Base-by-base conservation (phyloP, 306 rosid genomes). In the Castanospermum australe region DNA sequence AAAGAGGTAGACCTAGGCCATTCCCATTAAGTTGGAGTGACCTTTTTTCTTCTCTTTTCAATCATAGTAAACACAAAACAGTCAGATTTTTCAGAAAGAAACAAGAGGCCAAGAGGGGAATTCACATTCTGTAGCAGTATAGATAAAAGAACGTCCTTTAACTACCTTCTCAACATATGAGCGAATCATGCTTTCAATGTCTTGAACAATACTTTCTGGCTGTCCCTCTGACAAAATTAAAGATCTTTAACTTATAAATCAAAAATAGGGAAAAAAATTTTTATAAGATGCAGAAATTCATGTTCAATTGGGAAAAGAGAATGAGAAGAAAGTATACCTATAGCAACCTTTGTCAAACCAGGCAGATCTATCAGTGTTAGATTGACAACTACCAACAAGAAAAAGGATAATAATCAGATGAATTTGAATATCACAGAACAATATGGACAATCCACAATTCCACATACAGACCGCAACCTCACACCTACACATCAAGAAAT, bases 321-420 rank as follows among this genome's bases (percentile, higher is more conserved):
- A 44, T 35, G 62, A 45, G 24, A 48, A 73, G 38, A 64, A 44
- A 61, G 75, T 91, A 14, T 90, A 94, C 98, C 98, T 80, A 94
- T 80, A 61, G 98, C 98, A 67, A 94, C 94, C 82, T 94, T 94
- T 9, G 98, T 94, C 84, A 94, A 89, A 85, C 98, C 98, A 15
- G 98, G 98, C 62, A 94, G 90, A 86, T 94, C 98, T 75, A 94
- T 61, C 28, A 94, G 88, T 45, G 98, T 94, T 38, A 94, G 85
- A 90, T 92, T 94, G 89, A 94, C 98, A 86, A 94, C 98, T 94
- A 85, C 76, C 56, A 78, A 72, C 51, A 83, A 28, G 32, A 8
- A 39, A 48, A 62, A 36, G 39, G 25, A 28, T 8, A 47, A 39
- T 14, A 73, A 80, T 60, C 64, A 71, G 72, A 17, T 59, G 28